Evolutionary conservation across 2,329 filamentous ascomycete species (phyloP), one percentile per base, ranked within the genome.

Genomic region (Diaporthe longicolla): DNA sequence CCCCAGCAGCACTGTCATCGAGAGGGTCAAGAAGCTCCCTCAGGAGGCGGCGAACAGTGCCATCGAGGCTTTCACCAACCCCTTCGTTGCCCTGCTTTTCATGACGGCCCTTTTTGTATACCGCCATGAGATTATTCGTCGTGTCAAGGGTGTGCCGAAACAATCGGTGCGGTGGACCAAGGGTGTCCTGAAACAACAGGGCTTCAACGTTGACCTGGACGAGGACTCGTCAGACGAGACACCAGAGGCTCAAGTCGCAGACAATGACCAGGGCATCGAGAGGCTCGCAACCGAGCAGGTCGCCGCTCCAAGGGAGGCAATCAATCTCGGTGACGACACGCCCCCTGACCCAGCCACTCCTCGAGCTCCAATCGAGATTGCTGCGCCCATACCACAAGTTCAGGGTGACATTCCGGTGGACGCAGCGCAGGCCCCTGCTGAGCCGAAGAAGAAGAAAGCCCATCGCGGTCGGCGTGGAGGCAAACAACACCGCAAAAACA

Each of bases 401-500:
- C 50, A 55, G 35, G 19, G 26, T 29, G 52, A 71, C 5, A 43
- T 21, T 8, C 32, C 29, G 11, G 40, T 6, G 29, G 70, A 69
- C 24, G 45, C 63, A 35, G 76, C 72, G 15, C 71, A 73, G 8
- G 78, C 79, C 45, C 81, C 80, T 3, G 82, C 83, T 7, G 87
- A 88, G 21, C 85, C 85, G 54, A 85, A 84, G 74, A 92, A 93
- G 82, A 93, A 91, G 80, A 94, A 93, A 80, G 87, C 89, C 0
- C 92, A 93, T 72, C 88, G 93, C 72, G 93, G 93, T 5, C 88
- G 90, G n/a, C 89, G 93, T 63, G 93, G 93, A 29, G 93, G 93
- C 2, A 89, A 89, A 24, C 92, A 93, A 80, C 91, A 93, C 76
- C 90, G 90, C 74, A 92, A 90, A 77, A 87, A 86, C 19, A 87